phyloP scores from a whole-genome alignment of 352 stramenopile genomes.

The Globisporangium cystogenes region DNA sequence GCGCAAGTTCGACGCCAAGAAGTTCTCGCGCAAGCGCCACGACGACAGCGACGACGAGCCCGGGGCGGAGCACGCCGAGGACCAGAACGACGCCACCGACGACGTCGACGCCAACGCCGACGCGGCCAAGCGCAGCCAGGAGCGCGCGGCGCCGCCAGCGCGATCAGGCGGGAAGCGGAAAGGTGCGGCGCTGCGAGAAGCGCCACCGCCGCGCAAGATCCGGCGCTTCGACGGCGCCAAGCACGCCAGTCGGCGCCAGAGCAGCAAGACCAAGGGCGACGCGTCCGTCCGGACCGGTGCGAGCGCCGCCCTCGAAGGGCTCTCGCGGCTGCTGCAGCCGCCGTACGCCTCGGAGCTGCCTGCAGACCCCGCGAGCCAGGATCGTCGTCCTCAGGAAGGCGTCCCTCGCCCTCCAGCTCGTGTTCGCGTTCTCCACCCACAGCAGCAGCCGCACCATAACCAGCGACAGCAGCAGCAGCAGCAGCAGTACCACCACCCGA shows the following conservation, averaged over 20 bases:
- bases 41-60: conserved; percentile 8
- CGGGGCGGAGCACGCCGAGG: neutral
- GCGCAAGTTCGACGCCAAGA: conserved; percentile 80
- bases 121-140: conserved; percentile 2
- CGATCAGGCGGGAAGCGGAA: neutral
- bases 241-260: neutral
- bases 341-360: neutral
- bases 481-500: neutral
- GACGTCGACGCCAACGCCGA: conserved; percentile 1
- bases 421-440: neutral
- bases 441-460: neutral
- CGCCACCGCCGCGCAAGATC: conserved; percentile 9
- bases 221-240: conserved; percentile 14
- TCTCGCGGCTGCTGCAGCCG: neutral
- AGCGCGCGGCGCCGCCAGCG: neutral
- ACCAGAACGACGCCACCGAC: conserved; percentile 1
- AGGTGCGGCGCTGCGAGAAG: neutral
- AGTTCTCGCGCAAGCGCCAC: conserved; percentile 51
- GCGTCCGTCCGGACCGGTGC: neutral
- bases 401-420: neutral
- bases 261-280: neutral
- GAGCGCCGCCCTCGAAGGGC: neutral
- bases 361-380: neutral
- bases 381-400: neutral
- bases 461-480: neutral